Evolutionary conservation across 768 basidiomycete genomes (phyloP).

Genomic region (Pisolithus albus): DNA sequence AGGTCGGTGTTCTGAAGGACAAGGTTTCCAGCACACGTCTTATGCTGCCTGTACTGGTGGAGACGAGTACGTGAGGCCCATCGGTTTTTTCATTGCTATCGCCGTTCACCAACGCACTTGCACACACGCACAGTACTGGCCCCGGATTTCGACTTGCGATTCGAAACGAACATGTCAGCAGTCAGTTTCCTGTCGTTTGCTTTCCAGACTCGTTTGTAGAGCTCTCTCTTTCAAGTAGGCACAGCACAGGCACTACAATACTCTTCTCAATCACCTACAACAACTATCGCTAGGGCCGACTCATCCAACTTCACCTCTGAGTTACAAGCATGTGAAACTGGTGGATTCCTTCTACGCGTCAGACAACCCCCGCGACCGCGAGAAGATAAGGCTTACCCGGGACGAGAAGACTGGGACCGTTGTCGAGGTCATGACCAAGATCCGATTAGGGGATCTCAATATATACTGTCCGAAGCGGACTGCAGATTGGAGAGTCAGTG

Average conservation of each 20-base stretch:
- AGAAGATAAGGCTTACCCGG: constrained; percentile 77
- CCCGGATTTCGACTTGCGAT: constrained; percentile 57
- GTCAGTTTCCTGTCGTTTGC: constrained; percentile 38
- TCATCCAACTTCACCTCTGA: constrained; percentile 51
- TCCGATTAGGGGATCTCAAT: constrained; percentile 82
- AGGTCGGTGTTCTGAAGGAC: constrained; percentile 73
- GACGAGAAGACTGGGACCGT: constrained; percentile 67
- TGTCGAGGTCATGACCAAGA: constrained; percentile 67
- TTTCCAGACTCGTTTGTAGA: no score
- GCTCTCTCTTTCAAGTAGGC: constrained; percentile 34
- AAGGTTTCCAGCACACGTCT: constrained; percentile 49
- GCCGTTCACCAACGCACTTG: constrained; percentile 3
- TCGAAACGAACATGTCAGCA: constrained; percentile 89
- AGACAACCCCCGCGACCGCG: constrained; percentile 32
- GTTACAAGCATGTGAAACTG: constrained; percentile 70
- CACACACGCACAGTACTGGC: constrained; percentile 47
- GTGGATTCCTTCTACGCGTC: constrained; percentile 70
- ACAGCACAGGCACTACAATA: constrained; percentile 86
- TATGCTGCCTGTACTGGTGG: constrained; percentile 66
- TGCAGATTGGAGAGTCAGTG: constrained; percentile 91
- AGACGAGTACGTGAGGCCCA: constrained; percentile 60
- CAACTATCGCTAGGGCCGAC: constrained; percentile 45
- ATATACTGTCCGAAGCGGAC: constrained; percentile 73
- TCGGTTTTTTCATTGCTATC: not conserved
- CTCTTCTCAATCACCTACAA: constrained; percentile 77